Evolutionary conservation across 768 basidiomycete species (phyloP), one percentile per base, ranked within the genome.

Genomic region (Gloeopeniophorella convolvens): DNA sequence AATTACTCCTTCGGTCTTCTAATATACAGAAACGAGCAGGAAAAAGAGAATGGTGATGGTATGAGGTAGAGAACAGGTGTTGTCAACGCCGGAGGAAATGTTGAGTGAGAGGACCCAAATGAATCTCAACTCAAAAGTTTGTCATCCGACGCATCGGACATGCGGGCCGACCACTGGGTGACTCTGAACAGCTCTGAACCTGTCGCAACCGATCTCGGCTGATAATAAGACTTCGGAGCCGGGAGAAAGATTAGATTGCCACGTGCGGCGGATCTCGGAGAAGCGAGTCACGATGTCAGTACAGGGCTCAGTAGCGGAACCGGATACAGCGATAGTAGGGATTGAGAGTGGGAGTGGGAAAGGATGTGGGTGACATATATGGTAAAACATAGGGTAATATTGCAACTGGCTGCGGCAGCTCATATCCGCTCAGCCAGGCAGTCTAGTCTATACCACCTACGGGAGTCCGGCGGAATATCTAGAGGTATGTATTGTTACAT

Each of bases 371-470:
- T n/a, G n/a, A n/a, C n/a, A n/a, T n/a, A n/a, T n/a, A n/a, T n/a
- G n/a, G n/a, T n/a, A n/a, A n/a, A n/a, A n/a, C n/a, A n/a, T n/a
- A n/a, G n/a, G n/a, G n/a, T n/a, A n/a, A n/a, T n/a, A n/a, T n/a
- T n/a, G n/a, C n/a, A n/a, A n/a, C n/a, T n/a, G n/a, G n/a, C n/a
- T 26, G 33, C 18, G 9, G 11, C 32, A 44, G 31, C 23, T 33
- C 33, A 35, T 27, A 48, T 41, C 39, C 51, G 24, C 21, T 30
- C 39, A 39, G 32, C 45, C 31, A 30, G 31, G 12, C 23, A 41
- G 24, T 54, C 49, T 54, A 54, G 45, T 53, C 35, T 52, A 42
- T 46, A 37, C 51, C 46, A 48, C 51, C 12, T 21, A 42, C n/a
- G 21, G 4, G 21, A 11, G 11, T 1, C 33, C 36, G 31, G 40